A percentile compares a stretch with the other conserved stretches of the same genome.
Evolutionary conservation across 495 filamentous ascomycete species (phyloP).

Genomic region (Parmelia sp.): DNA sequence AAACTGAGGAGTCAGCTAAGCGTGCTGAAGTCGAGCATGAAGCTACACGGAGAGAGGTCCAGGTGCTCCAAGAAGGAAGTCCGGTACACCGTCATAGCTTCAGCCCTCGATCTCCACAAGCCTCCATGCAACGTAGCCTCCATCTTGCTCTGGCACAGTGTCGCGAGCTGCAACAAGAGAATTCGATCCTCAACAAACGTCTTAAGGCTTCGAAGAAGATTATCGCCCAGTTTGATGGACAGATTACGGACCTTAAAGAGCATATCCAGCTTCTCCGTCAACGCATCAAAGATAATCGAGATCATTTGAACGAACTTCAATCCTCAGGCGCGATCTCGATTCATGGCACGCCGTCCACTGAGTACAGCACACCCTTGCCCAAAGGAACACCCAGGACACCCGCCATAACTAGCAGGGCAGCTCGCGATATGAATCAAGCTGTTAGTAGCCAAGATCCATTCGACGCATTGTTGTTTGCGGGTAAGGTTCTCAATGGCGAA

Average conservation of each 20-base stretch:
- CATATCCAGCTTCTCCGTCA: slow-evolving; percentile 69
- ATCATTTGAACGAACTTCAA: slow-evolving; percentile 68
- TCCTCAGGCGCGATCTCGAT: slow-evolving; percentile 42
- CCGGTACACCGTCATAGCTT: slow-evolving; percentile 38
- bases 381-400: slow-evolving; percentile 44
- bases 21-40: slow-evolving; percentile 88
- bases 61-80: slow-evolving; percentile 63
- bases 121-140: slow-evolving; percentile 39
- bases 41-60: slow-evolving; percentile 83
- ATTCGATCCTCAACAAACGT: slow-evolving; percentile 54
- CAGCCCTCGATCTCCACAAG: slow-evolving; percentile 35
- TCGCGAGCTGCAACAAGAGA: slow-evolving; percentile 58
- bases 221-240: slow-evolving; percentile 60
- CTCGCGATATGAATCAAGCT: slow-evolving; percentile 33
- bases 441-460: slow-evolving; percentile 53
- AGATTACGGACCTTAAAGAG: slow-evolving; percentile 57
- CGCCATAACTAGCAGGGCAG: slow-evolving; percentile 34
- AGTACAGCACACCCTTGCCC: slow-evolving; percentile 43
- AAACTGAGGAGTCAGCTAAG: slow-evolving; percentile 79
- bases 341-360: slow-evolving; percentile 42
- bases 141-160: slow-evolving; percentile 43
- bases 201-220: slow-evolving; percentile 67
- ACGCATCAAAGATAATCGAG: slow-evolving; percentile 80
- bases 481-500: slow-evolving; percentile 67
- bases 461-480: slow-evolving; percentile 66